These are phyloP conservation scores for Arxiozyma heterogenica DNA, from an alignment of 1,139 yeast species.

Conservation along the genomic window DNA sequence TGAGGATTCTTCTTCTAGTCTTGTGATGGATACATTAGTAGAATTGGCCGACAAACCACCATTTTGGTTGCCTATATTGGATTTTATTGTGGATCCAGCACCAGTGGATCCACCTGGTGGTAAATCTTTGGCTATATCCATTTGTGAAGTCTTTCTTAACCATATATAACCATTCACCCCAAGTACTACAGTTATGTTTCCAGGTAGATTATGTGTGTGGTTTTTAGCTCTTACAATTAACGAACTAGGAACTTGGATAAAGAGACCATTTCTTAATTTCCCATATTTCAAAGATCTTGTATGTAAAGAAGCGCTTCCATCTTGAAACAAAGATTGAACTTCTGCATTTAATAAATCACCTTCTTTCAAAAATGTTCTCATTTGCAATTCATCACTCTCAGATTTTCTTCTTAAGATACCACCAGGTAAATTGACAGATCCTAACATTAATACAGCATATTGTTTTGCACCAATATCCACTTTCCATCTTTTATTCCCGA, in stretches of 20 bases:
- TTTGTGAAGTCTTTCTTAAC: constrained; percentile 64
- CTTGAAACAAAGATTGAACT: constrained; percentile 80
- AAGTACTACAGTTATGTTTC: constrained; percentile 77
- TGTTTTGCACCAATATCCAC: constrained; percentile 93
- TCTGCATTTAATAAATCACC: constrained; percentile 97
- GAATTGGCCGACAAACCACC: constrained; percentile 44
- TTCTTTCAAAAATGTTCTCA: constrained; percentile 88
- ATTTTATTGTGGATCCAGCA: constrained; percentile 29
- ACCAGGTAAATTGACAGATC: constrained; percentile 95
- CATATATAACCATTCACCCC: constrained; percentile 95
- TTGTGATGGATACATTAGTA: constrained; percentile 62
- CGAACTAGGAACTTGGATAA: constrained; percentile 71
- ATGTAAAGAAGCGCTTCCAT: constrained; percentile 90
- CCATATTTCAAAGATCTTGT: constrained; percentile 94
- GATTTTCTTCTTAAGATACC: constrained; percentile 90
- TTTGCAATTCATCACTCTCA: constrained; percentile 91
- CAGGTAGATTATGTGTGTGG: constrained; percentile 81
- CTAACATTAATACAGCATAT: constrained; percentile 85
- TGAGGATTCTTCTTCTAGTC: constrained; percentile 87
- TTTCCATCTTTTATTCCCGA: constrained; percentile 90
- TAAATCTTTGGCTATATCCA: constrained; percentile 27
- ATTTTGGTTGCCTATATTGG: constrained; percentile 32
- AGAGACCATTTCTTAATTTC: constrained; percentile 83
- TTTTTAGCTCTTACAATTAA: constrained; percentile 75
- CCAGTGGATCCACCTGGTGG: constrained; percentile 30